Base-by-base conservation (phyloP, 2,329 filamentous ascomycete genomes). In the Fusarium longipes region DNA sequence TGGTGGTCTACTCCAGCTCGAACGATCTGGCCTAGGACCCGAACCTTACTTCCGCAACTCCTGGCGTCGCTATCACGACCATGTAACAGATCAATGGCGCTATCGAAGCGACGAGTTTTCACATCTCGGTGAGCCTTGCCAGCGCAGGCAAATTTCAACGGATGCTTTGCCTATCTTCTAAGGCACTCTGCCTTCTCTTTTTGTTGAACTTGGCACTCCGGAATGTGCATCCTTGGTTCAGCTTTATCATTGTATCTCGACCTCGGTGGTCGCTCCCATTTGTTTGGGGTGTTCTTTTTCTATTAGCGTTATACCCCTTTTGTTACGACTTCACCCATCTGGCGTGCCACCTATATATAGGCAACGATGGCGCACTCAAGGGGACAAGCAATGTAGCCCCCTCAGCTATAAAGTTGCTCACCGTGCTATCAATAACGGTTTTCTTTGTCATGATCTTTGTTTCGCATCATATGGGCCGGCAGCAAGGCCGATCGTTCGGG, bases 1-100 rank as follows among this genome's bases (percentile, higher is more conserved):
- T 35, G 91, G 91, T 33, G 91, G 91, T 2, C 76, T 93, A 30
- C 76, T 91, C 70, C 84, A 89, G 72, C 81, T 91, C 43, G 86
- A 89, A 68, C 82, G 68, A 73, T 83, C 76, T 74, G 77, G 70
- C 43, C 67, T 39, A 70, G 73, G 68, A 8, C 65, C 74, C 6
- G 76, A 77, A 44, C 71, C 71, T 17, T 65, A 69, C 43, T 63
- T 70, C 29, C 55, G 67, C 38, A 65, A 65, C 15, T 45, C 63
- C 6, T 67, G 72, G 71, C 44, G n/a, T 25, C 64, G 63, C 18
- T 50, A 50, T 33, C 44, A 54, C 11, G 40, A 62, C 14, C 36
- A 25, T 10, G 39, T 35, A 6, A 40, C 40, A 11, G 56, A 56
- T 42, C 32, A 45, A 25, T 72, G 71, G 71, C 48, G 47, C n/a